These are phyloP conservation scores for Stereocaulon alpinum DNA, from an alignment of 495 filamentous ascomycete genomes.

Conservation along the genomic window DNA sequence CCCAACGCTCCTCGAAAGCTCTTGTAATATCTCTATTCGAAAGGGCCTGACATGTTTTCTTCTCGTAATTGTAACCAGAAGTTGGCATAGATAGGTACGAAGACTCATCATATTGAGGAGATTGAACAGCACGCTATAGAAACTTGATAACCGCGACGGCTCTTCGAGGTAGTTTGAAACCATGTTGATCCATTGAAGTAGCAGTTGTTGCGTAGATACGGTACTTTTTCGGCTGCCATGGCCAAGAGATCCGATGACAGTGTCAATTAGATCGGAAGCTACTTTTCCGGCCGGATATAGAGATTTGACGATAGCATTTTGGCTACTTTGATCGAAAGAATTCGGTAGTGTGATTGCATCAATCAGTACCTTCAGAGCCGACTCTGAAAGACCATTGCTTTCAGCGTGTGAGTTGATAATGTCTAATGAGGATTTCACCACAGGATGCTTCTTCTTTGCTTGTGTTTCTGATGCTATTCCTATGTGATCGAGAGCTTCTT, in stretches of 20 bases:
- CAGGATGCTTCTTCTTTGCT: slow-evolving; percentile 1
- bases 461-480: not conserved
- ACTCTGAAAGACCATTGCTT: slow-evolving; percentile 52
- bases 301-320: slow-evolving; percentile 56
- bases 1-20: slow-evolving; percentile 48
- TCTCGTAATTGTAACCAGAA: slow-evolving; percentile 72
- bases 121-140: slow-evolving; percentile 75
- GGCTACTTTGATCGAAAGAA: slow-evolving; percentile 64
- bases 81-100: slow-evolving; percentile 52
- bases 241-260: slow-evolving; percentile 63
- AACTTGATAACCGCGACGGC: slow-evolving; percentile 48
- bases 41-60: slow-evolving; percentile 84
- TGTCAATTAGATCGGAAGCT: slow-evolving; percentile 48
- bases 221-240: slow-evolving; percentile 70
- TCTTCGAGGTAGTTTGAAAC: slow-evolving; percentile 66
- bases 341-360: slow-evolving; percentile 55
- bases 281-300: slow-evolving; percentile 63
- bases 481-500: slow-evolving; percentile 5
- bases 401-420: slow-evolving; percentile 42
- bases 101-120: slow-evolving; percentile 67
- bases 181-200: slow-evolving; percentile 74
- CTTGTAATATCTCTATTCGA: slow-evolving; percentile 66
- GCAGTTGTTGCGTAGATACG: slow-evolving; percentile 52
- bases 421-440: slow-evolving; percentile 4
- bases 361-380: slow-evolving; percentile 51